Base-by-base conservation (phyloP, 192 early-diverging fungal species). In the Podila horticola region DNA sequence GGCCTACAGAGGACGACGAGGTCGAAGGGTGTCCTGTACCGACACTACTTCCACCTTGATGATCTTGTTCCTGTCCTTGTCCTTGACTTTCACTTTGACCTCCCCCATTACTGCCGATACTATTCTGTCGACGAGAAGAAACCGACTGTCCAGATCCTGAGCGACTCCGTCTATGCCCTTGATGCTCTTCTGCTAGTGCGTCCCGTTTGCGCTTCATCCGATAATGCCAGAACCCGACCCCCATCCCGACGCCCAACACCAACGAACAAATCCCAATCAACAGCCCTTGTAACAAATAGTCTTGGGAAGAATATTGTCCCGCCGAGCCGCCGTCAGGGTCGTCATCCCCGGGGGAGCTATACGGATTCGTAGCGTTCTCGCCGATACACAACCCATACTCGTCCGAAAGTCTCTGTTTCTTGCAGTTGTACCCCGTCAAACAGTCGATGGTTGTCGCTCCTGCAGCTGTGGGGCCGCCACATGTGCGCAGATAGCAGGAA, bases 151-250 rank as follows among this genome's bases (percentile, higher is more conserved):
- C 41, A 45, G 41, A 45, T 8, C 41, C 41, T 45, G 41, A 45
- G 3, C 41, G 41, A 45, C 41, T 12, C 3, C 41, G 11, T 17
- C 41, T 3, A 17, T 17, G 15, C 41, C 41, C 41, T 45, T 17
- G 41, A 1, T 41, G 38, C 13, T 45, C 41, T 0, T 45, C 41
- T 4, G 13, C 41, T 4, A 45, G 41, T 45, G 15, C 41, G 3
- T 45, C 1, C 41, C 41, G 41, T 17, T 45, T 45, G 13, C 52
- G 50, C 45, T 66, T 76, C 36, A 55, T 68, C 26, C 64, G 63
- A 30, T 76, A 76, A 15, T 70, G 63, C 74, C 74, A 69, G n/a
- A 70, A 66, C 1, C 74, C 74, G 10, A 70, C 74, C 12, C 68
- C 74, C 13, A 76, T 38, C 8, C 74, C 74, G 5, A 76, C 63